A percentile compares a stretch with the other conserved stretches of the same genome.
These are phyloP conservation scores for Persicaria tinctoria DNA, from an alignment of 148 eudicot genomes.

Conservation along the genomic window DNA sequence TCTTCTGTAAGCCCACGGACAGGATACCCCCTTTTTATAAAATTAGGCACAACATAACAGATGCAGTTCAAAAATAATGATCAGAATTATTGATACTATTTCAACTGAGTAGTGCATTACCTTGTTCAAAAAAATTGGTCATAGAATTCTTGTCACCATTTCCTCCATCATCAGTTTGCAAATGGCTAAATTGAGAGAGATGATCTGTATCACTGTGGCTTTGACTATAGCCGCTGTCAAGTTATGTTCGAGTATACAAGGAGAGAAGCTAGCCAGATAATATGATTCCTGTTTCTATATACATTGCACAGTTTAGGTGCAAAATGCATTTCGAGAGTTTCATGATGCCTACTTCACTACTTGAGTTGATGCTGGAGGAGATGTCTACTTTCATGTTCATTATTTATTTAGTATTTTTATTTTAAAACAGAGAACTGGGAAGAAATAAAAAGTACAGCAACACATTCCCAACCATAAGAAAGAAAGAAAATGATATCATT, in stretches of 20 bases:
- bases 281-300: conserved; percentile 6
- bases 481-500: not conserved
- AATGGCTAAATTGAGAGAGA: no score
- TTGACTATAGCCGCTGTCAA: no score
- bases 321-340: conserved; percentile 5
- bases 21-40: conserved; percentile 17
- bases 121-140: no score
- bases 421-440: not conserved
- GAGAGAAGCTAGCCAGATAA: conserved; percentile 7
- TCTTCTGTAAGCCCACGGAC: conserved; percentile 84
- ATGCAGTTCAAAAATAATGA: not conserved
- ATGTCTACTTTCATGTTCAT: not conserved
- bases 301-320: not conserved
- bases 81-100: not conserved
- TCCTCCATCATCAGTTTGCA: no score
- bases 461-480: not conserved
- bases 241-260: no score
- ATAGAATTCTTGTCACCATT: no score
- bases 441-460: not conserved
- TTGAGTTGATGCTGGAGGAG: not conserved
- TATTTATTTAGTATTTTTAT: not conserved
- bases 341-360: not conserved
- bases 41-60: not conserved
- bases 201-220: no score
- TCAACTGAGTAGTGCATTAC: not conserved